Evolutionary conservation across 345 rosid genomes (phyloP).

Genomic region (Linum lewisii): DNA sequence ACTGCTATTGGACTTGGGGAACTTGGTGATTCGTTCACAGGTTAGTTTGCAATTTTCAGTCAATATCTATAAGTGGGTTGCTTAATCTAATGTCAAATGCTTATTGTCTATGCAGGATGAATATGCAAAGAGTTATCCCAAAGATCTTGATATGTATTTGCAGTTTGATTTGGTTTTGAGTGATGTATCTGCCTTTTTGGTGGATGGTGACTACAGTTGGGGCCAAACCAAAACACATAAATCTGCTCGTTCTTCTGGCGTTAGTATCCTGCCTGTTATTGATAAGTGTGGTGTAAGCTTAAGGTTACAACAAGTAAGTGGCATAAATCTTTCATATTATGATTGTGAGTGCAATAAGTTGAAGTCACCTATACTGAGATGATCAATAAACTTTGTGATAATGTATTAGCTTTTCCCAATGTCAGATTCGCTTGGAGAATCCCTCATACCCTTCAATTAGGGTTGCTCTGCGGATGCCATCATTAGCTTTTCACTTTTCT

Average conservation of each 20-base stretch:
- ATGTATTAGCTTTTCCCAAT: background rate
- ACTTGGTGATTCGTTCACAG: slow-evolving; percentile 80
- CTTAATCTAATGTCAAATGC: slow-evolving; percentile 8
- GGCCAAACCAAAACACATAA: slow-evolving; percentile 29
- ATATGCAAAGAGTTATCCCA: slow-evolving; percentile 32
- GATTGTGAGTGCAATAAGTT: background rate
- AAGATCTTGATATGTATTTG: slow-evolving; percentile 65
- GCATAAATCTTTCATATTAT: slow-evolving; percentile 5
- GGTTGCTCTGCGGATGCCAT: slow-evolving; percentile 71
- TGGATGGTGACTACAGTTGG: slow-evolving; percentile 93
- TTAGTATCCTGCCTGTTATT: slow-evolving; percentile 71
- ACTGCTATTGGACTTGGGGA: slow-evolving; percentile 93
- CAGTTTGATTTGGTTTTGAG: slow-evolving; percentile 88
- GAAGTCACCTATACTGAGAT: background rate
- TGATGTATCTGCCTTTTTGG: slow-evolving; percentile 85
- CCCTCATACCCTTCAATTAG: slow-evolving; percentile 85
- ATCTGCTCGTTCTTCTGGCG: slow-evolving; percentile 22
- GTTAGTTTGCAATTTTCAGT: slow-evolving; percentile 25
- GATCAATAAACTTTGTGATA: background rate
- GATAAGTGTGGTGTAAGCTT: slow-evolving; percentile 85
- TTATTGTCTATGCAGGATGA: slow-evolving; percentile 54
- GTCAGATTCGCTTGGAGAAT: slow-evolving; percentile 66
- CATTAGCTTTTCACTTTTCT: slow-evolving; percentile 90
- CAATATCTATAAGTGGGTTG: background rate
- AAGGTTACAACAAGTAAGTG: slow-evolving; percentile 76